A percentile compares a stretch with the other conserved stretches of the same genome.
phyloP scores from a whole-genome alignment of 805 yeast species.

The Starmerella stellata region DNA sequence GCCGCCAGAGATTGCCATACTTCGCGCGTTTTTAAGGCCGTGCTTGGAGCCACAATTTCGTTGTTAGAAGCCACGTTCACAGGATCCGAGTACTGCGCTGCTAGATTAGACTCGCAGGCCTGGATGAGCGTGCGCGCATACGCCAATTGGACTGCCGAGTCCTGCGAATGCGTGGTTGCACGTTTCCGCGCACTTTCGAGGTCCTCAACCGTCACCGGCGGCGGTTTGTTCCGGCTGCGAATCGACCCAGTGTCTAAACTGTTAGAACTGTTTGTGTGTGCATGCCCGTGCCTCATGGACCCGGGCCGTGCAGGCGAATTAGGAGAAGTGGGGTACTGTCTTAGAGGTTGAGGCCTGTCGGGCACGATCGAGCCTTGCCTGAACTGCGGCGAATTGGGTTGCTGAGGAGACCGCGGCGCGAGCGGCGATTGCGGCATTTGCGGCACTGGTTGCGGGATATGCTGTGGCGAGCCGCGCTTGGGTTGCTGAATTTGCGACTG shows the following conservation, averaged over 20 bases:
- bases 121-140: constrained; percentile 45
- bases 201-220: constrained; percentile 20
- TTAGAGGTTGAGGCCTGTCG: constrained; percentile 3
- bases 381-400: not conserved
- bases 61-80: constrained; percentile 23
- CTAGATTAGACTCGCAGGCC: constrained; percentile 25
- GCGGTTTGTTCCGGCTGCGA: too few species aligned
- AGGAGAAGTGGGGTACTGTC: constrained; percentile 4
- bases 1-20: constrained; percentile 40
- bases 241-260: too few species aligned
- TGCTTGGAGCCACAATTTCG: constrained; percentile 28
- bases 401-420: not conserved
- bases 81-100: constrained; percentile 25
- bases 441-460: not conserved
- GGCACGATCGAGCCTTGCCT: not conserved
- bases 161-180: constrained; percentile 22
- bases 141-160: constrained; percentile 37
- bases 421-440: not conserved
- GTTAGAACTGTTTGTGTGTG: too few species aligned
- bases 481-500: too few species aligned
- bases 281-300: too few species aligned
- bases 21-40: constrained; percentile 34
- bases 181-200: constrained; percentile 19
- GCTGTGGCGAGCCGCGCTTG: not conserved
- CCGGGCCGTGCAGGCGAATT: too few species aligned